Conservation (phyloP, 2,329 filamentous ascomycete species). For the Blastomyces percursus region DNA sequence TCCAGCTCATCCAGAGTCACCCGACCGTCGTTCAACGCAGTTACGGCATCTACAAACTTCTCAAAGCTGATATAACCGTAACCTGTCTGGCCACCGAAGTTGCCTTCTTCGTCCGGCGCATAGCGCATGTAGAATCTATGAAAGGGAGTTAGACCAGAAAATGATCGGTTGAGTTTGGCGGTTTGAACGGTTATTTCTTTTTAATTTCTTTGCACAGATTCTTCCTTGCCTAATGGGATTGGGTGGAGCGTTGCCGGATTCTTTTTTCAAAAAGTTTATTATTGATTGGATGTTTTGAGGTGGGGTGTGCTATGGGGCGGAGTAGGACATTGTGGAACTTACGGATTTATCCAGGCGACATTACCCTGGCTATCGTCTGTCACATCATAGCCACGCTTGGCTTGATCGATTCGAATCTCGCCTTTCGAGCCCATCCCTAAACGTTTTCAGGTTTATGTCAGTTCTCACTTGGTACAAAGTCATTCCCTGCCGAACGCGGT, state of each 20-base stretch:
- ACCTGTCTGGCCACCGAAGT: slow-evolving; percentile 81
- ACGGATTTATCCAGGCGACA: slow-evolving; percentile 79
- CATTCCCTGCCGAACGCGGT: background rate
- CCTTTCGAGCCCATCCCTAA: slow-evolving; percentile 64
- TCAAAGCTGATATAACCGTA: slow-evolving; percentile 93
- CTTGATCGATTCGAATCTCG: slow-evolving; percentile 83
- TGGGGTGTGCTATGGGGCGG: background rate
- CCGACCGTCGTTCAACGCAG: slow-evolving; percentile 61
- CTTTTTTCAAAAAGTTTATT: background rate
- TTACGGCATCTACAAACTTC: slow-evolving; percentile 86
- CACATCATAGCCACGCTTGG: slow-evolving; percentile 87
- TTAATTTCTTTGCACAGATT: background rate
- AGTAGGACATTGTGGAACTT: slow-evolving; percentile 21
- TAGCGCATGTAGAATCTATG: slow-evolving; percentile 79
- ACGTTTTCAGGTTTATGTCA: background rate
- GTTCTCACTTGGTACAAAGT: background rate
- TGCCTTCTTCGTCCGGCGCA: slow-evolving; percentile 85
- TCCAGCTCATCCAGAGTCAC: slow-evolving; percentile 67
- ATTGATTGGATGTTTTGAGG: background rate
- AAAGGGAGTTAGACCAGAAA: background rate
- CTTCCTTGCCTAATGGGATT: background rate
- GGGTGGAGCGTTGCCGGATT: background rate
- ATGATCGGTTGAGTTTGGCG: background rate
- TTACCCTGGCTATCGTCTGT: slow-evolving; percentile 61
- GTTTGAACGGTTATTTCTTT: background rate